Percentiles rank a stretch among this genome's conserved stretches.
These are phyloP conservation scores for Rhexocercosporidium sp. DNA, from an alignment of 2,329 filamentous ascomycete species.

Conservation along the genomic window DNA sequence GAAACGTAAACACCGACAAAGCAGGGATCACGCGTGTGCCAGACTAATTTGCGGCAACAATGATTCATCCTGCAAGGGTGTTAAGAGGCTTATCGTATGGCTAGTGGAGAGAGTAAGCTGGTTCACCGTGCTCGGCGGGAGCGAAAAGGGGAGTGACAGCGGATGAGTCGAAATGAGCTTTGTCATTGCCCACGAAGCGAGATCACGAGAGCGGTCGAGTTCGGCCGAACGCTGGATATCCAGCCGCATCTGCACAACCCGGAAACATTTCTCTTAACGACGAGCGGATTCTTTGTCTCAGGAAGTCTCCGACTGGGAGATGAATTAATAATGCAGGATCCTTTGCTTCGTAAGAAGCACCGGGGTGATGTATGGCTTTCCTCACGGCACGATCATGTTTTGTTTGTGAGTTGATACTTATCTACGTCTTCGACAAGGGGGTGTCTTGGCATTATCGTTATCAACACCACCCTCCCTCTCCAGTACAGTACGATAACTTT, in stretches of 20 bases:
- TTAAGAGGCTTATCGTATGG: background rate
- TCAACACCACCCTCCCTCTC: background rate
- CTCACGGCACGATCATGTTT: background rate
- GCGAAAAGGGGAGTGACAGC: background rate
- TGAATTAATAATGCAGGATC: background rate
- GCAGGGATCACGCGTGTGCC: background rate
- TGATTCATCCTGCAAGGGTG: constrained; percentile 1
- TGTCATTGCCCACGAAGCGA: constrained; percentile 4
- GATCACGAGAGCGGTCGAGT: background rate
- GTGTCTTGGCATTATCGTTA: background rate
- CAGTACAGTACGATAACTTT: too few species aligned
- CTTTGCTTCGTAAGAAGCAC: too few species aligned
- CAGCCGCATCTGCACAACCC: constrained; percentile 3
- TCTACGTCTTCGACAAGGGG: background rate
- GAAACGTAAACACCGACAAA: background rate
- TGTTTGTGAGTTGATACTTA: background rate
- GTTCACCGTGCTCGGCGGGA: constrained; percentile 7
- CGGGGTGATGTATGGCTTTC: too few species aligned
- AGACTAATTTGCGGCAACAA: constrained; percentile 3
- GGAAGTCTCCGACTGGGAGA: constrained; percentile 5
- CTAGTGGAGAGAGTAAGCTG: background rate
- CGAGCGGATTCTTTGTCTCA: background rate
- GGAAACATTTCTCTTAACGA: background rate
- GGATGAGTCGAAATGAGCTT: constrained; percentile 14
- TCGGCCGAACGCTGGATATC: background rate